Percentiles rank a stretch among this genome's conserved stretches.
Conservation (phyloP, 257 asterid species). For the Solanum virginianum region DNA sequence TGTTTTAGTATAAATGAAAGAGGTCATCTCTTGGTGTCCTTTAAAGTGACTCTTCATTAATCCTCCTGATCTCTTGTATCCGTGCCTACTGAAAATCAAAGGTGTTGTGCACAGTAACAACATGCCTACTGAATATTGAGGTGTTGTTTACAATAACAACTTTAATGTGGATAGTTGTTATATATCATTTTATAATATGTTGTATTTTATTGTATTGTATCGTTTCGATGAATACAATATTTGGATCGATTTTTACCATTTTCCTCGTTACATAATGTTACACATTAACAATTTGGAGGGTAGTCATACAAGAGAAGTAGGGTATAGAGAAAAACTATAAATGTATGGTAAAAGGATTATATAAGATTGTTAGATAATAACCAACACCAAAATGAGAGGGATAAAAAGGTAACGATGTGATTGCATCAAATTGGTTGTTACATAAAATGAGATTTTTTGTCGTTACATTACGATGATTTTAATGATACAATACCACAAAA, state of each 20-base stretch:
- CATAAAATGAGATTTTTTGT: background rate
- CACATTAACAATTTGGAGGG: background rate
- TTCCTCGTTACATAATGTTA: background rate
- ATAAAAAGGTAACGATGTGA: background rate
- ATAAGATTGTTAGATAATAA: background rate
- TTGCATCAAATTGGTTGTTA: background rate
- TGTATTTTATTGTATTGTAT: background rate
- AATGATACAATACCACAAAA: background rate
- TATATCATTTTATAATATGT: background rate
- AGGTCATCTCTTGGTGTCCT: background rate
- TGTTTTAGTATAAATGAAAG: background rate
- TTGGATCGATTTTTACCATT: background rate
- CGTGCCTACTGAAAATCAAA: background rate
- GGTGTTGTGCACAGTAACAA: background rate
- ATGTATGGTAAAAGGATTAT: background rate
- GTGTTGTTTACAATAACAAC: background rate
- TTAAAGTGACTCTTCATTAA: background rate
- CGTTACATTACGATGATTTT: background rate
- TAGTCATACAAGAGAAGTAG: background rate
- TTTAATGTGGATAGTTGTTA: background rate
- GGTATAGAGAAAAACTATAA: background rate
- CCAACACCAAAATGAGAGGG: background rate
- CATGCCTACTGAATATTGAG: background rate
- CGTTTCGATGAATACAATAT: background rate
- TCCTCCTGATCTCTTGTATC: background rate